Conservation (phyloP, 2,329 filamentous ascomycete species). For the Epichloe sibirici region DNA sequence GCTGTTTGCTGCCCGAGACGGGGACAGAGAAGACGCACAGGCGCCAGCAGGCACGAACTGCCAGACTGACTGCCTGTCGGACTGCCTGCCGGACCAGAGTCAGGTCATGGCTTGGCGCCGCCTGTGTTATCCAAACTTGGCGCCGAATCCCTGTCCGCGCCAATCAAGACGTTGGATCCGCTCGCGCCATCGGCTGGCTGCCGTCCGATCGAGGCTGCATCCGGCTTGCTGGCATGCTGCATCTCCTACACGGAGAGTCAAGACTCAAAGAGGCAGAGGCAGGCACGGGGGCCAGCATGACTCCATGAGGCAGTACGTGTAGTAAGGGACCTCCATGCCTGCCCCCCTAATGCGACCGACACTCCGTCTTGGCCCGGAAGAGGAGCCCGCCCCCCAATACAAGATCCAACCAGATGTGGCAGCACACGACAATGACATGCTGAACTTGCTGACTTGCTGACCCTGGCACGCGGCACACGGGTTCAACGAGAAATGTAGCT, state of each 20-base stretch:
- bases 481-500: background rate
- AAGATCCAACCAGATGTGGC: background rate
- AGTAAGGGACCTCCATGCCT: background rate
- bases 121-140: conserved; percentile 1
- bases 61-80: no score
- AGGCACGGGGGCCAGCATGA: conserved; percentile 3
- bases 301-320: background rate
- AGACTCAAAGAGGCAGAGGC: background rate
- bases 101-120: background rate
- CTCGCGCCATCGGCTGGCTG: conserved; percentile 2
- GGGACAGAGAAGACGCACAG: background rate
- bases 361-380: background rate
- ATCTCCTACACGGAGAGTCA: background rate
- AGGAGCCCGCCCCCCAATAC: background rate
- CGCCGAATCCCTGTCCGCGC: conserved; percentile 1
- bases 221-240: background rate
- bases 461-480: background rate
- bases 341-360: background rate
- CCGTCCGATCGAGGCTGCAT: conserved; percentile 2
- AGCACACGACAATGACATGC: background rate
- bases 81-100: background rate
- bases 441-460: background rate
- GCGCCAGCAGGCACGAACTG: background rate
- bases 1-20: no score
- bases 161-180: conserved; percentile 3